Conservation (phyloP, 2,329 filamentous ascomycete genomes). For the Ophiostoma ulmi region DNA sequence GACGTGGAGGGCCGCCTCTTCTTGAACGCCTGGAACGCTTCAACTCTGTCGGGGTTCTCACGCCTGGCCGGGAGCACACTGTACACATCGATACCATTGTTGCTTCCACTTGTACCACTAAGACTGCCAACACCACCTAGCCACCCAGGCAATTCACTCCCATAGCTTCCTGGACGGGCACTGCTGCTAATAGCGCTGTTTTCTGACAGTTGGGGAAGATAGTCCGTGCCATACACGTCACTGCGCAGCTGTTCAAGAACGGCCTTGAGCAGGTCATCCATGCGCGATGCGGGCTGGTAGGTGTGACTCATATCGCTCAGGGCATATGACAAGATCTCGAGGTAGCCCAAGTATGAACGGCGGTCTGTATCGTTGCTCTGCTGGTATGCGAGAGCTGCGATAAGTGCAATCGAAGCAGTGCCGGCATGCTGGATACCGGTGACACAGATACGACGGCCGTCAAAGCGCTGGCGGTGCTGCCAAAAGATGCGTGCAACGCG, state of each 20-base stretch:
- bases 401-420: constrained; percentile 49
- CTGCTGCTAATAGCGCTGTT: neutral
- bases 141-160: neutral
- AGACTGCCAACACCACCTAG: neutral
- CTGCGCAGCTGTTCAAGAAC: constrained; percentile 46
- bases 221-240: constrained; percentile 29
- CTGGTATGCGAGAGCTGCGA: constrained; percentile 43
- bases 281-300: constrained; percentile 50
- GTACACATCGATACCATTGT: constrained; percentile 23
- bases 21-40: neutral
- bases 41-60: constrained; percentile 31
- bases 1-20: neutral
- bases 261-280: constrained; percentile 49
- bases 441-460: constrained; percentile 47
- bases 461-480: constrained; percentile 50
- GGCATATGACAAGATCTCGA: constrained; percentile 49
- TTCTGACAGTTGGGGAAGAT: neutral
- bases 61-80: constrained; percentile 34
- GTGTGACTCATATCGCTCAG: constrained; percentile 49
- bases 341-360: constrained; percentile 42
- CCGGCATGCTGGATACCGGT: constrained; percentile 51
- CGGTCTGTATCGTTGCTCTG: constrained; percentile 34
- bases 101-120: constrained; percentile 13
- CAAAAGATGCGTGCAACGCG: constrained; percentile 50
- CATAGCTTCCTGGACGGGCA: neutral